A percentile compares a stretch with the other conserved stretches of the same genome.
Evolutionary conservation across 1,284 basidiomycete species (phyloP).

Genomic region (Serendipita sp.): DNA sequence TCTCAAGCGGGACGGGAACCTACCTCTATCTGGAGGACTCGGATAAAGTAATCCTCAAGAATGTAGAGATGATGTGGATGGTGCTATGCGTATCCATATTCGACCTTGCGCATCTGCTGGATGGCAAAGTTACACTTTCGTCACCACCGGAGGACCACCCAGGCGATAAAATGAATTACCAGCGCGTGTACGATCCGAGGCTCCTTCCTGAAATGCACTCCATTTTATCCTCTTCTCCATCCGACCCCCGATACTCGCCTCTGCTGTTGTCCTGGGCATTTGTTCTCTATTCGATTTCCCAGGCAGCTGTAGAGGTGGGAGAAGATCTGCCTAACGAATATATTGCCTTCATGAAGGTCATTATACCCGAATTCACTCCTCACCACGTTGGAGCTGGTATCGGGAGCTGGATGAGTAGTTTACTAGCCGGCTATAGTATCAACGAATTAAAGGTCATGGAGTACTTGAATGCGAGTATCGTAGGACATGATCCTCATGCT

Average conservation of each 20-base stretch:
- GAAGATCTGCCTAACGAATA: constrained; percentile 42
- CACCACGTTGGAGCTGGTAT: background rate
- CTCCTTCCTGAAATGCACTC: constrained; percentile 25
- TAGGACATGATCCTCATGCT: background rate
- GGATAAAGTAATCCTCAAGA: constrained; percentile 46
- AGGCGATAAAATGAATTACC: constrained; percentile 31
- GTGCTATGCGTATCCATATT: constrained; percentile 67
- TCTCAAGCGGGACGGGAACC: background rate
- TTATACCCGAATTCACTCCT: constrained; percentile 5
- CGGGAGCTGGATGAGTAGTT: constrained; percentile 1
- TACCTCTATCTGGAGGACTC: constrained; percentile 42
- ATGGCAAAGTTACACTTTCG: constrained; percentile 38
- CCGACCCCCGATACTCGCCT: constrained; percentile 45
- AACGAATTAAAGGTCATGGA: constrained; percentile 8
- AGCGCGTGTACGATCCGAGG: background rate
- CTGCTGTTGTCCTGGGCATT: constrained; percentile 68
- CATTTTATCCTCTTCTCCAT: constrained; percentile 42
- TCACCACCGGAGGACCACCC: constrained; percentile 36
- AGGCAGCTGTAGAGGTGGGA: constrained; percentile 29
- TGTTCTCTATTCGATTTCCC: constrained; percentile 47
- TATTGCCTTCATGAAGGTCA: constrained; percentile 31
- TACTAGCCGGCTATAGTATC: constrained; percentile 2
- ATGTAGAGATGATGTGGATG: constrained; percentile 60
- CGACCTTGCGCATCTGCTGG: constrained; percentile 61
- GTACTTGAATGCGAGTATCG: constrained; percentile 10